Evolutionary conservation across 352 stramenopile genomes (phyloP), one percentile per base, ranked within the genome.

Genomic region (Pythium diclinum): DNA sequence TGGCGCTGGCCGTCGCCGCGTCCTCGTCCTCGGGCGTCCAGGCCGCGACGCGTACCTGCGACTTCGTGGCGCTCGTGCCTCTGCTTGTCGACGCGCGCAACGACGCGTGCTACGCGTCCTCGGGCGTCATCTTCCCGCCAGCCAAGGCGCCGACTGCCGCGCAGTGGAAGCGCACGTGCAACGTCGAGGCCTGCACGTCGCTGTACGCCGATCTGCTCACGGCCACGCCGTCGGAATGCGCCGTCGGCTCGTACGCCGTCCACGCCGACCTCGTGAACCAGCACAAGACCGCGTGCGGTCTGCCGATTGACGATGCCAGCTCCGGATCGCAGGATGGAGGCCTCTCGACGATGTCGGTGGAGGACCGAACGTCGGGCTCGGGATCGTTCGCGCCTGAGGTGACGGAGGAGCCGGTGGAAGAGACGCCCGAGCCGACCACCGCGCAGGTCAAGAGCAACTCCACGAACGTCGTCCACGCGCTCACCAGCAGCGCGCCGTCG

Each of bases 61-160:
- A 72, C 42, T 60, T 72, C 47, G 40, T 33, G n/a, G 28, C 44
- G 38, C 66, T 72, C 60, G 66, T 65, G 46, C 59, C 59, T 30
- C 49, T 72, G 66, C 66, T 72, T 47, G 48, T 52, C 7, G 66
- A 68, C 56, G 16, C 13, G 19, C 48, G 56, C 66, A 72, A 72
- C 60, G 54, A 68, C 49, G 66, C 36, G 23, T 72, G 66, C 44
- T 47, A 56, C 19, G 44, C 54, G 6, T 40, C 59, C 55, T 61
- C 66, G 59, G 66, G 66, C 55, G 8, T 72, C 44, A 21, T 21
- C 11, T 72, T 72, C 48, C 66, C 66, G 23, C 66, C 58, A 21
- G 32, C 32, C 53, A 30, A 36, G 10, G 30, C 54, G 47, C 60
- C 59, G 0, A 59, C 55, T 6, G 28, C 33, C 16, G 54, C 33